Conservation (phyloP, 805 yeast species). For the Pichia scutulata region DNA sequence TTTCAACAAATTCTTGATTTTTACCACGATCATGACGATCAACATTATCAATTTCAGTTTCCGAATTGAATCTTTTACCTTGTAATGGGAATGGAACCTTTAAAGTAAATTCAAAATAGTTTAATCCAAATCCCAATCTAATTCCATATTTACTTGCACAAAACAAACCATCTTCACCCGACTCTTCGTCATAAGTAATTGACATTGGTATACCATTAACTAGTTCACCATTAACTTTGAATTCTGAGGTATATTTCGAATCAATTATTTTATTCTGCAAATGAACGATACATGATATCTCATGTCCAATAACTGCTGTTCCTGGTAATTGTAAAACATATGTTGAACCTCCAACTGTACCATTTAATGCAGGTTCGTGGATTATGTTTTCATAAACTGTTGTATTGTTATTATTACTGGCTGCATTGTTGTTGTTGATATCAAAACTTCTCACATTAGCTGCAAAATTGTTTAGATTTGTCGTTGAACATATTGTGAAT, state of each 20-base stretch:
- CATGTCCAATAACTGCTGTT: constrained; percentile 32
- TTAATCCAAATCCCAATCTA: constrained; percentile 37
- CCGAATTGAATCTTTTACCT: neutral
- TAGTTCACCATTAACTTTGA: constrained; percentile 38
- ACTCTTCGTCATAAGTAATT: constrained; percentile 26
- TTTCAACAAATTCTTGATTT: constrained; percentile 20
- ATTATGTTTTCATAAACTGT: constrained; percentile 19
- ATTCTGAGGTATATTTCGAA: constrained; percentile 31
- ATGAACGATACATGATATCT: constrained; percentile 37
- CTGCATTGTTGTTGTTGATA: neutral
- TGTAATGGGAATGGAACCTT: constrained; percentile 20
- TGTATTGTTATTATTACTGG: neutral
- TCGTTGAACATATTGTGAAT: constrained; percentile 30
- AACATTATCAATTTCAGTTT: neutral
- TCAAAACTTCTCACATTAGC: constrained; percentile 2
- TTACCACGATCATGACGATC: constrained; percentile 5
- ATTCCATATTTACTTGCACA: constrained; percentile 29
- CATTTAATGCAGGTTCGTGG: constrained; percentile 28
- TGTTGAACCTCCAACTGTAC: constrained; percentile 29
- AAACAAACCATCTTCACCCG: constrained; percentile 17
- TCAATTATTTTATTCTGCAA: constrained; percentile 34
- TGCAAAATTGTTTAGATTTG: constrained; percentile 10
- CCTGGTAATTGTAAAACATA: constrained; percentile 41
- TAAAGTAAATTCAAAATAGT: constrained; percentile 33
- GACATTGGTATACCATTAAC: constrained; percentile 36